Conservation (phyloP, 805 yeast species). For the Vanderwaltozyma polyspora region DNA sequence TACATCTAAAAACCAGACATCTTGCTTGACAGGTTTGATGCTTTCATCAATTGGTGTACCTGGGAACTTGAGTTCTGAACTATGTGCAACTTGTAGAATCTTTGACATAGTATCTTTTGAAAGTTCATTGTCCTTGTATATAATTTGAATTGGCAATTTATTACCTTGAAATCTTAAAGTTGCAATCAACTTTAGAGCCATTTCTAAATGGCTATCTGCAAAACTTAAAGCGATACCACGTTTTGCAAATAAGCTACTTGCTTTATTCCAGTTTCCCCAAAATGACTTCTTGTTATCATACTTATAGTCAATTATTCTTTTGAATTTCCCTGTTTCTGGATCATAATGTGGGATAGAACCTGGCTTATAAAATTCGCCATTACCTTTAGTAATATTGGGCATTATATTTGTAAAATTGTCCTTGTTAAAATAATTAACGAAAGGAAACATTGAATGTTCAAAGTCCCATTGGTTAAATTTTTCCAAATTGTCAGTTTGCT, state of each 20-base stretch:
- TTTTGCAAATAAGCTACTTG: conserved; percentile 6
- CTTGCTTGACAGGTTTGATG: conserved; percentile 19
- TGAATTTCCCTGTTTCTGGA: background rate
- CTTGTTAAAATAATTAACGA: conserved; percentile 6
- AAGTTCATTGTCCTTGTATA: conserved; percentile 30
- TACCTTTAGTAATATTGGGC: conserved; percentile 8
- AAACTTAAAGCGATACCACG: conserved; percentile 16
- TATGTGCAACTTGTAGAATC: conserved; percentile 26
- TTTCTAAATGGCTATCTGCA: conserved; percentile 21
- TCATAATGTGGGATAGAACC: conserved; percentile 8
- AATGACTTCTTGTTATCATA: conserved; percentile 8
- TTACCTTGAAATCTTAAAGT: conserved; percentile 30
- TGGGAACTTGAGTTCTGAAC: conserved; percentile 2
- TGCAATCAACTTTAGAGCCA: conserved; percentile 30
- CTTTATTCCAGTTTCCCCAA: conserved; percentile 12
- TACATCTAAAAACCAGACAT: conserved; percentile 33
- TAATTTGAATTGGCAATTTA: conserved; percentile 31
- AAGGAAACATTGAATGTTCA: conserved; percentile 17
- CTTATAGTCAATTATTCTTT: background rate
- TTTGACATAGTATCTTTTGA: conserved; percentile 22
- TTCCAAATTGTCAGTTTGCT: background rate
- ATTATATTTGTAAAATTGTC: conserved; percentile 8
- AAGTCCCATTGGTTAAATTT: conserved; percentile 13
- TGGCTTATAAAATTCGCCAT: conserved; percentile 3
- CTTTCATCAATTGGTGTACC: too few species aligned